Conservation (phyloP, 805 yeast species). For the Candida tibetensis region DNA sequence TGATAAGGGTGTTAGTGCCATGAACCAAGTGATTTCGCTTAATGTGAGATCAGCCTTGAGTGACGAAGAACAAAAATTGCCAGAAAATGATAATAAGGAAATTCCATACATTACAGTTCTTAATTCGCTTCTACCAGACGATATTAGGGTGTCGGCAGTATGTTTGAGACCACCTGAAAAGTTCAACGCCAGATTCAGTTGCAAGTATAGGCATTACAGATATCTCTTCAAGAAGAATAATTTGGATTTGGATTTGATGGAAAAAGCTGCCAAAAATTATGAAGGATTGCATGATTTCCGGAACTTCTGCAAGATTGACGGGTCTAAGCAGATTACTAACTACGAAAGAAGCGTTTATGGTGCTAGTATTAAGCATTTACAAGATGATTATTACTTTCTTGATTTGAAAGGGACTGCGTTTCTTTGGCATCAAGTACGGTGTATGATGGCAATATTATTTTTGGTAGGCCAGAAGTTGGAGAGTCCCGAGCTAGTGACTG, state of each 20-base stretch:
- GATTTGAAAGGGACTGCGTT: slow-evolving; percentile 87
- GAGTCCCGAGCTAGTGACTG: slow-evolving; percentile 50
- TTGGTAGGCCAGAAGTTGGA: slow-evolving; percentile 80
- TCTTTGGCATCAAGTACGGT: slow-evolving; percentile 96
- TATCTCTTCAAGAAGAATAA: slow-evolving; percentile 61
- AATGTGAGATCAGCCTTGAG: slow-evolving; percentile 67
- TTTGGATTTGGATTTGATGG: slow-evolving; percentile 67
- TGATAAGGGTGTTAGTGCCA: slow-evolving; percentile 94
- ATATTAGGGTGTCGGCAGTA: slow-evolving; percentile 77
- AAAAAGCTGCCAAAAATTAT: slow-evolving; percentile 57
- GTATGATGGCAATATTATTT: slow-evolving; percentile 84
- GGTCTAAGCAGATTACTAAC: slow-evolving; percentile 86
- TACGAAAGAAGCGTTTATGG: slow-evolving; percentile 61
- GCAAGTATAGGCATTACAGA: slow-evolving; percentile 79
- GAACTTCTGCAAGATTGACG: slow-evolving; percentile 92
- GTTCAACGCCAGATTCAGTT: slow-evolving; percentile 93
- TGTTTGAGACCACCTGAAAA: slow-evolving; percentile 77
- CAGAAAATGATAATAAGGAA: slow-evolving; percentile 61
- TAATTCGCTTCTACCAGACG: slow-evolving; percentile 76
- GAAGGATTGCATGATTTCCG: slow-evolving; percentile 86
- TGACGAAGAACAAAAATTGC: slow-evolving; percentile 57
- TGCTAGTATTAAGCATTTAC: slow-evolving; percentile 44
- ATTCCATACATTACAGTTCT: slow-evolving; percentile 72
- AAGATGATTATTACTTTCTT: slow-evolving; percentile 57
- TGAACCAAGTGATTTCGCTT: slow-evolving; percentile 89